A percentile compares a stretch with the other conserved stretches of the same genome.
Conservation (phyloP, 2,329 filamentous ascomycete genomes). For the Colletotrichum eleusines region DNA sequence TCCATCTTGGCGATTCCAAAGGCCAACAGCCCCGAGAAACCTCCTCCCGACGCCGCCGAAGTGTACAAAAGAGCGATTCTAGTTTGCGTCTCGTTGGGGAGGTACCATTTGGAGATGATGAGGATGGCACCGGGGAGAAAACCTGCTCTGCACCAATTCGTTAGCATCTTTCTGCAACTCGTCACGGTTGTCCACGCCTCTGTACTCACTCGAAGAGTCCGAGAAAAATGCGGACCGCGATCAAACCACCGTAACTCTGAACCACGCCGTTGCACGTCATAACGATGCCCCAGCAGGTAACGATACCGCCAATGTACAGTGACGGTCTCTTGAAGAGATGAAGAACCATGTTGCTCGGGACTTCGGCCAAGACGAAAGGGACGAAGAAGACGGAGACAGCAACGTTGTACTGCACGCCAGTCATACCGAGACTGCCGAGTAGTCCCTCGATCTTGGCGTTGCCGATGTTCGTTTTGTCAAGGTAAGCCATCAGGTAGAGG, state of each 20-base stretch:
- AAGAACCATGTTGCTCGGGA: constrained; percentile 56
- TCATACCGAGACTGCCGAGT: constrained; percentile 63
- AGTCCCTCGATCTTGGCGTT: constrained; percentile 69
- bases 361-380: constrained; percentile 65
- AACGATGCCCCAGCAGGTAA: constrained; percentile 52
- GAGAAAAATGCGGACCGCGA: constrained; percentile 56
- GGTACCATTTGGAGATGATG: constrained; percentile 51
- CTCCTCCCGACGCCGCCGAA: constrained; percentile 53
- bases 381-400: constrained; percentile 73
- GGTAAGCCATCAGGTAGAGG: constrained; percentile 48
- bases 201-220: constrained; percentile 51
- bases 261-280: constrained; percentile 54
- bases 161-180: not conserved
- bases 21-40: constrained; percentile 60
- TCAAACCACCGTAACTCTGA: constrained; percentile 55
- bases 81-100: constrained; percentile 48
- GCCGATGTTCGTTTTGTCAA: constrained; percentile 54
- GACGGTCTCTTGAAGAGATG: constrained; percentile 56
- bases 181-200: not conserved
- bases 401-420: constrained; percentile 69
- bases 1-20: constrained; percentile 60
- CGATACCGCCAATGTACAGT: constrained; percentile 56
- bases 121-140: constrained; percentile 50
- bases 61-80: constrained; percentile 53
- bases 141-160: constrained; percentile 46